phyloP scores from a whole-genome alignment of 805 yeast genomes.

The Lipomyces starkeyi region DNA sequence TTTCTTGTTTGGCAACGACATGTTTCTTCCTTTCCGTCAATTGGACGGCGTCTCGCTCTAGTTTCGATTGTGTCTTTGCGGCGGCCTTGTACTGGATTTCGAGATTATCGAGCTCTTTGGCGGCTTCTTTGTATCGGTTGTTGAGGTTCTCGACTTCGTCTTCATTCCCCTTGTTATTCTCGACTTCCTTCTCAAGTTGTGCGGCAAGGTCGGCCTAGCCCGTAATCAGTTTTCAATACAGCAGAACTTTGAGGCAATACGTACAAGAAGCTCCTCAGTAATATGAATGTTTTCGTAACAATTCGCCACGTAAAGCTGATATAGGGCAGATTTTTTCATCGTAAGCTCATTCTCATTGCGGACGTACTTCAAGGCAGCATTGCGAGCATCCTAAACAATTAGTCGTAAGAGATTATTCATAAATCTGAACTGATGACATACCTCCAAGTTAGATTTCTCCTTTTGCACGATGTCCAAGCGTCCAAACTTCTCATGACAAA shows the following conservation, averaged over 20 bases:
- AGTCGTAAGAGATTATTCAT: conserved; percentile 46
- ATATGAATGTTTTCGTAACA: conserved; percentile 51
- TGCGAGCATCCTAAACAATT: conserved; percentile 59
- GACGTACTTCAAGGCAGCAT: conserved; percentile 70
- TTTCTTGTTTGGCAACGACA: conserved; percentile 61
- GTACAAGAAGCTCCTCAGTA: conserved; percentile 48
- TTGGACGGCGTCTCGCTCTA: conserved; percentile 67
- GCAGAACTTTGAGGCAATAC: neutral
- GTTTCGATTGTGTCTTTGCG: conserved; percentile 45
- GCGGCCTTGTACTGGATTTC: conserved; percentile 45
- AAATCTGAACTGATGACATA: neutral
- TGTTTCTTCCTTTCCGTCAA: conserved; percentile 79
- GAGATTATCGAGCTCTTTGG: conserved; percentile 37
- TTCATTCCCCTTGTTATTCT: conserved; percentile 51
- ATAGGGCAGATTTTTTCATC: conserved; percentile 58
- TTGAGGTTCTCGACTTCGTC: conserved; percentile 48
- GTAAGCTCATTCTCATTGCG: conserved; percentile 66
- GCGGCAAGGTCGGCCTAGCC: conserved; percentile 47
- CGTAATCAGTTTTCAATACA: neutral
- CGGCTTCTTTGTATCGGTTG: conserved; percentile 32
- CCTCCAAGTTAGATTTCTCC: conserved; percentile 61
- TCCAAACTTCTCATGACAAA: conserved; percentile 78
- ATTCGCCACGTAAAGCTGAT: conserved; percentile 52
- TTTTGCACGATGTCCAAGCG: conserved; percentile 79
- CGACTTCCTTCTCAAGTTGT: conserved; percentile 53